These are phyloP conservation scores for Aureobasidium sp. DNA, from an alignment of 2,329 filamentous ascomycete genomes.

Conservation along the genomic window DNA sequence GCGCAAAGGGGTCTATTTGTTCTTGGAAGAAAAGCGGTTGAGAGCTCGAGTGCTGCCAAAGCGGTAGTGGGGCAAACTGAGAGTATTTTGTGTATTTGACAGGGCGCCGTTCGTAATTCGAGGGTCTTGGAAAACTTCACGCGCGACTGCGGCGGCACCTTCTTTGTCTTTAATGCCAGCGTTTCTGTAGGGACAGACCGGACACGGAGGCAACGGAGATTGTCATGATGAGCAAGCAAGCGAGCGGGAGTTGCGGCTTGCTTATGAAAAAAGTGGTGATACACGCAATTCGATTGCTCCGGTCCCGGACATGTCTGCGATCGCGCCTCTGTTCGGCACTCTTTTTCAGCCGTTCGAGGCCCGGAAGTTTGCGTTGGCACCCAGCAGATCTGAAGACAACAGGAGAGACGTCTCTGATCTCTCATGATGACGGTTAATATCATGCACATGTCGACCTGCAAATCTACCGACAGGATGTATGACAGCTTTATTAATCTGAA, in stretches of 20 bases:
- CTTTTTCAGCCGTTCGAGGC: constrained; percentile 7
- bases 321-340: constrained; percentile 1
- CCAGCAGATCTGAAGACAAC: not conserved
- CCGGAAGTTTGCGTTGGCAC: not conserved
- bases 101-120: not conserved
- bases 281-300: constrained; percentile 1
- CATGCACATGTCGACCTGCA: not conserved
- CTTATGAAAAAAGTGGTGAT: constrained; percentile 1
- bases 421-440: not conserved
- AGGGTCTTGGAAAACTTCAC: not conserved
- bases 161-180: not conserved
- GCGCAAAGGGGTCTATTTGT: constrained; percentile 1
- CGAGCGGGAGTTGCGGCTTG: constrained; percentile 5
- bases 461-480: not conserved
- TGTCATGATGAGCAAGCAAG: constrained; percentile 12
- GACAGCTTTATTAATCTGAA: not conserved
- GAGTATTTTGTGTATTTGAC: not conserved
- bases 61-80: constrained; percentile 9
- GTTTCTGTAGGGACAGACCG: not conserved
- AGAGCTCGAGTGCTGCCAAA: not conserved
- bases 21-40: constrained; percentile 9
- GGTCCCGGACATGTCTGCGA: not conserved
- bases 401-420: not conserved
- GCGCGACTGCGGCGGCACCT: not conserved
- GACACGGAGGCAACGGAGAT: constrained; percentile 9